These are phyloP conservation scores for Wickerhamiella bombiphila DNA, from an alignment of 805 yeast genomes.

Conservation along the genomic window DNA sequence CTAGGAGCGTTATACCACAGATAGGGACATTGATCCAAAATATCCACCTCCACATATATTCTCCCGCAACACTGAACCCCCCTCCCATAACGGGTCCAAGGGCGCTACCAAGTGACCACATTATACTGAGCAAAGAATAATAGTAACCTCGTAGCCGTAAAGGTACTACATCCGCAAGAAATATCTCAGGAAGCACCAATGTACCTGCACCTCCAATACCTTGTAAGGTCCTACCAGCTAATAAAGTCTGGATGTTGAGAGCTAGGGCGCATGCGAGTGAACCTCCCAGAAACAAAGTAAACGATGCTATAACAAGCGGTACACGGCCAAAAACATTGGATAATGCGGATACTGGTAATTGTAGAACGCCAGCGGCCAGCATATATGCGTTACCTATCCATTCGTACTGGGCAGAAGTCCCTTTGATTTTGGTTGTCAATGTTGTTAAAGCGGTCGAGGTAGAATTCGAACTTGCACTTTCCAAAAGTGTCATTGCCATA, in stretches of 20 bases:
- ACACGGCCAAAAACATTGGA: constrained; percentile 27
- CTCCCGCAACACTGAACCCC: constrained; percentile 36
- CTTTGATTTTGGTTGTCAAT: constrained; percentile 5
- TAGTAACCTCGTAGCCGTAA: constrained; percentile 21
- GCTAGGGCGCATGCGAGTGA: constrained; percentile 43
- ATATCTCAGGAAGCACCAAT: constrained; percentile 39
- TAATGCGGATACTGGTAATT: constrained; percentile 11
- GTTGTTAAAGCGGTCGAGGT: constrained; percentile 8
- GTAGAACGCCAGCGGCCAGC: constrained; percentile 12
- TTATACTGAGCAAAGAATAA: constrained; percentile 18
- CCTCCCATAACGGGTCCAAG: constrained; percentile 57
- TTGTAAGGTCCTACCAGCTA: constrained; percentile 52
- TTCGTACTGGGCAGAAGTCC: constrained; percentile 15
- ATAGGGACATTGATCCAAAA: constrained; percentile 55
- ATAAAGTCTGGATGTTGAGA: constrained; percentile 39
- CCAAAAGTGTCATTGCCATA: constrained; percentile 9
- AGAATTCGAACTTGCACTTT: constrained; percentile 9
- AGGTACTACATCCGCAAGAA: constrained; percentile 42
- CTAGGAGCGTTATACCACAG: constrained; percentile 36
- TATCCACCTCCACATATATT: constrained; percentile 59
- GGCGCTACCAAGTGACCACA: constrained; percentile 21
- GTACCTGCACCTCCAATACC: constrained; percentile 64
- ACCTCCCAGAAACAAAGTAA: constrained; percentile 44
- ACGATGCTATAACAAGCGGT: constrained; percentile 32
- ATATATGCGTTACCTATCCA: constrained; percentile 20